Base-by-base conservation (phyloP, 1,284 basidiomycete genomes). In the Salmacisia buchloeana region DNA sequence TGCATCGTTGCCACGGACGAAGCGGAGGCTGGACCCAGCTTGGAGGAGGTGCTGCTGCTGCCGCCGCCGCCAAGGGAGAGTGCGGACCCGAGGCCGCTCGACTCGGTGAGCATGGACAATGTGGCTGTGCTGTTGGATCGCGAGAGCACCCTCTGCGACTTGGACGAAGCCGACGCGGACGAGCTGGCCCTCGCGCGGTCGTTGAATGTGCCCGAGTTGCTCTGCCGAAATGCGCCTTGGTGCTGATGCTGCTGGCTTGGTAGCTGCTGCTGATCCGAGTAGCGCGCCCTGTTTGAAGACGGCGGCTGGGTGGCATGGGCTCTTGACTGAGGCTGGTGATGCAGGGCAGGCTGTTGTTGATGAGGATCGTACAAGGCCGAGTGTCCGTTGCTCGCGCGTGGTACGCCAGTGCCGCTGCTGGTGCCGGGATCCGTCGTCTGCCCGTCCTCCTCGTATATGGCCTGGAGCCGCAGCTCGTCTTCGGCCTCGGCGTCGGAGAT, bases 401-500 rank as follows among this genome's bases (percentile, higher is more conserved):
- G 41, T 15, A n/a, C 23, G 41, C 41, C 41, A n/a, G 15, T 43
- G 23, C 41, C 7, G 41, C 10, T 15, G n/a, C n/a, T 12, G 15
- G 41, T 18, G 15, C 7, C 15, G 18, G 41, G 18, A 21, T 43
- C 41, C 6, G 41, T 21, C 1, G 41, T 43, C 10, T 6, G 6
- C 1, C 10, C 7, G 23, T 52, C 46, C 21, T 52, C 46, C 46
- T 52, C 46, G 25, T 52, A 52, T 21, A 52, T 52, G 46, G 46
- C 46, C 29, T 52, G 46, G 2, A 52, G 29, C 23, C 25, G 15
- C 7, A 52, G 46, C 25, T 52, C 46, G 23, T 52, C 46, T 25
- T 52, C 46, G 1, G 73, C 78, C 76, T 93, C 91, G 69, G 89
- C 86, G 69, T 91, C 89, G 31, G 88, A 84, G 66, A 96, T 87